These are phyloP conservation scores for Solanum chiquidenum DNA, from an alignment of 257 asterid genomes.

Conservation along the genomic window DNA sequence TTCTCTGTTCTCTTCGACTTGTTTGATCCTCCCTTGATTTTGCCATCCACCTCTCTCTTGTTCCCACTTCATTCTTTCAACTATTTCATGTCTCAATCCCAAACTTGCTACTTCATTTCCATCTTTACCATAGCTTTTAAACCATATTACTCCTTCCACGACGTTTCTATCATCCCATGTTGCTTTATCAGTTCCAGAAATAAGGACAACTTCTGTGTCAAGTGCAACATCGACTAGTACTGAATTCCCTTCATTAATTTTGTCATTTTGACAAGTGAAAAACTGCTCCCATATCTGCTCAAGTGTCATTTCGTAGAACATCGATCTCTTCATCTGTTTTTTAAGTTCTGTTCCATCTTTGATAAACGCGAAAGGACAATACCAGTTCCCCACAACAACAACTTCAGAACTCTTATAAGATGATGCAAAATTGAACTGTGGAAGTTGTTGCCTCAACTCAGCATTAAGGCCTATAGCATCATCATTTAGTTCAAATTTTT, in stretches of 20 bases:
- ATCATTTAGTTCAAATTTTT: neutral
- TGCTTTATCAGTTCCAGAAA: slow-evolving; percentile 14
- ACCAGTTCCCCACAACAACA: slow-evolving; percentile 45
- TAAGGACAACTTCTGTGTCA: slow-evolving; percentile 19
- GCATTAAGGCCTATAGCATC: slow-evolving; percentile 1
- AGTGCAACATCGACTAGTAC: slow-evolving; percentile 25
- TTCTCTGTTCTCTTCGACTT: slow-evolving; percentile 16
- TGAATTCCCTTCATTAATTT: neutral
- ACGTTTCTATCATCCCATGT: slow-evolving; percentile 15
- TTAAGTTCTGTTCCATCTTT: slow-evolving; percentile 30
- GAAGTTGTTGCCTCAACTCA: neutral
- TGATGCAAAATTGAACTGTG: neutral
- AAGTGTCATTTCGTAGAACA: slow-evolving; percentile 40
- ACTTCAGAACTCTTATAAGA: neutral
- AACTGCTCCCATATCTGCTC: slow-evolving; percentile 60
- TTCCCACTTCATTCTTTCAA: slow-evolving; percentile 58
- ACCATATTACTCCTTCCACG: slow-evolving; percentile 37
- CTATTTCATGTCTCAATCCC: slow-evolving; percentile 45
- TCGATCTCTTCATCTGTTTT: slow-evolving; percentile 32
- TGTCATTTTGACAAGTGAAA: slow-evolving; percentile 12
- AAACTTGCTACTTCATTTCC: slow-evolving; percentile 9
- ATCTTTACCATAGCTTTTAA: slow-evolving; percentile 5
- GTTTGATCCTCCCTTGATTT: slow-evolving; percentile 19
- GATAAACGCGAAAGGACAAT: slow-evolving; percentile 49
- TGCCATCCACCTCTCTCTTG: slow-evolving; percentile 31